phyloP scores from a whole-genome alignment of 2,329 filamentous ascomycete species.

The Madurella mycetomatis region DNA sequence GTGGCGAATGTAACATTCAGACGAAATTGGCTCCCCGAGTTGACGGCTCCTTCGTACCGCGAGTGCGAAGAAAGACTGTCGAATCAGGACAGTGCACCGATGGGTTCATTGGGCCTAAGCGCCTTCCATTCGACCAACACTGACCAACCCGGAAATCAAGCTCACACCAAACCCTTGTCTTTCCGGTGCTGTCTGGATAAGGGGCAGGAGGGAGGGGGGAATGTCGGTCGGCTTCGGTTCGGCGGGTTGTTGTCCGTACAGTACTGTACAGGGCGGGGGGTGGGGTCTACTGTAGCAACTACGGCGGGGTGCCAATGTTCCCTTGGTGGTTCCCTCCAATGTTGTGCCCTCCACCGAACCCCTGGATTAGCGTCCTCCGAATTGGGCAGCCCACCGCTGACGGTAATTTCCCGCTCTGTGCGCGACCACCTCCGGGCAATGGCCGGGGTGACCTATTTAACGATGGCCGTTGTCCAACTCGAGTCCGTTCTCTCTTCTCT shows the following conservation, averaged over 20 bases:
- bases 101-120: slow-evolving; percentile 9
- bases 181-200: slow-evolving; percentile 11
- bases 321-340: slow-evolving; percentile 1
- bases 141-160: slow-evolving; percentile 11
- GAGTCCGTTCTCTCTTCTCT: slow-evolving; percentile 18
- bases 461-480: slow-evolving; percentile 21
- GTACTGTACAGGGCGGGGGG: too few species aligned
- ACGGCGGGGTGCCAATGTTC: slow-evolving; percentile 19
- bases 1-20: neutral
- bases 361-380: slow-evolving; percentile 28
- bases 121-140: neutral
- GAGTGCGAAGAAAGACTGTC: neutral
- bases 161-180: slow-evolving; percentile 4
- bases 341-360: slow-evolving; percentile 27
- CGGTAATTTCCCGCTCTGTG: slow-evolving; percentile 24
- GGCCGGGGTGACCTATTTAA: slow-evolving; percentile 32
- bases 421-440: neutral
- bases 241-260: too few species aligned
- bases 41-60: neutral
- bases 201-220: slow-evolving; percentile 6
- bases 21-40: neutral
- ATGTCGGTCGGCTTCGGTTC: too few species aligned
- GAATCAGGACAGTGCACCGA: slow-evolving; percentile 11
- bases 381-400: slow-evolving; percentile 20
- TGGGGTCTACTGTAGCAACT: slow-evolving; percentile 8